A percentile compares a stretch with the other conserved stretches of the same genome.
Conservation (phyloP, 1,284 basidiomycete species). For the Lentinula novae-zelandiae region DNA sequence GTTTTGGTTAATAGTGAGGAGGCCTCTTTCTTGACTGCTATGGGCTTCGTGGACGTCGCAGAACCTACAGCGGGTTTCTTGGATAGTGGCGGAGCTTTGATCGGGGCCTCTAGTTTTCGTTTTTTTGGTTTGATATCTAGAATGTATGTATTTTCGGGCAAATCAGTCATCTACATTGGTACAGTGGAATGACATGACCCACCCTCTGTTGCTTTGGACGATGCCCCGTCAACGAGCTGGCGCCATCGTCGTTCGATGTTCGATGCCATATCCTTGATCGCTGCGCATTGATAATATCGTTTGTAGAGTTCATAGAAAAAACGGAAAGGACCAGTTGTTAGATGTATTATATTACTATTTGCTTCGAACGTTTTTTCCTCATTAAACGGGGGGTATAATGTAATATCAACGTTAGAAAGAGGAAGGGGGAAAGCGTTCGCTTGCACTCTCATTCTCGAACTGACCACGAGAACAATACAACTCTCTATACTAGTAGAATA, state of each 20-base stretch:
- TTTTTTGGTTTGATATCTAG: slow-evolving; percentile 66
- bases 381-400: neutral
- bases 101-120: slow-evolving; percentile 53
- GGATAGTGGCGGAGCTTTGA: slow-evolving; percentile 48
- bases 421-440: neutral
- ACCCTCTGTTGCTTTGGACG: slow-evolving; percentile 54
- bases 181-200: slow-evolving; percentile 53
- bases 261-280: slow-evolving; percentile 86
- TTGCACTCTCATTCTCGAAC: slow-evolving; percentile 19
- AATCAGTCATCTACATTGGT: slow-evolving; percentile 7
- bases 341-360: slow-evolving; percentile 33
- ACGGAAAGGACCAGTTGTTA: slow-evolving; percentile 60
- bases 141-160: neutral
- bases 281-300: slow-evolving; percentile 39
- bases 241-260: slow-evolving; percentile 82
- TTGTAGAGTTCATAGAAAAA: slow-evolving; percentile 26
- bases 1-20: slow-evolving; percentile 22
- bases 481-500: neutral
- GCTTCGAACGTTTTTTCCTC: neutral
- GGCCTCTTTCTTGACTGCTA: slow-evolving; percentile 39
- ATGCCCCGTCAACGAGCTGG: slow-evolving; percentile 27
- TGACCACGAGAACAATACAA: slow-evolving; percentile 21
- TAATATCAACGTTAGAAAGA: slow-evolving; percentile 10
- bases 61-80: slow-evolving; percentile 61
- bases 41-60: slow-evolving; percentile 36